Conservation (phyloP, 2,329 filamentous ascomycete species). For the Fusarium xyrophilum region DNA sequence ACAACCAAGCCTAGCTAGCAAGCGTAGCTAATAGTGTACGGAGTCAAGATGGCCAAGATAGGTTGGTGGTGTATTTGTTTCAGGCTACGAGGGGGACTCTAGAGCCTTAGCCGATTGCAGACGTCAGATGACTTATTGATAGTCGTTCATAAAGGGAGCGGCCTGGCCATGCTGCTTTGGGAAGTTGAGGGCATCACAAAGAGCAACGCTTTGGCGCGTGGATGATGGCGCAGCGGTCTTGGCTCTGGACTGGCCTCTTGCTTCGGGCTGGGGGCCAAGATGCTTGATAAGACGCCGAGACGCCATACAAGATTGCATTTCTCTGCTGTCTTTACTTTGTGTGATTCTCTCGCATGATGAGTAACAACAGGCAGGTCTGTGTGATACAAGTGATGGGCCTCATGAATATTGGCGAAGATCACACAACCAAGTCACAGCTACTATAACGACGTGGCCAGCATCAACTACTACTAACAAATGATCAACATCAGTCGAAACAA, state of each 20-base stretch:
- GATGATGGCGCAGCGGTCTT: conserved; percentile 20
- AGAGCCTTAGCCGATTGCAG: conserved; percentile 15
- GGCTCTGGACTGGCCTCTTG: background rate
- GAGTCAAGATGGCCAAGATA: conserved; percentile 6
- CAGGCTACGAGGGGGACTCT: conserved; percentile 13
- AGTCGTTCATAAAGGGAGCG: conserved; percentile 8
- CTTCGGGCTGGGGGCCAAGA: conserved; percentile 23
- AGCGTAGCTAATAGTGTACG: background rate
- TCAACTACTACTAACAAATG: background rate
- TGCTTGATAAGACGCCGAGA: conserved; percentile 22
- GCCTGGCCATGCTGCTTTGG: conserved; percentile 7
- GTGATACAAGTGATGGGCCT: background rate
- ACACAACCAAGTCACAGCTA: background rate
- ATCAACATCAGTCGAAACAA: background rate
- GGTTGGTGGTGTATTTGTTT: conserved; percentile 27
- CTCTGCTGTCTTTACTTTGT: background rate
- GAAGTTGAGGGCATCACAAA: conserved; percentile 18
- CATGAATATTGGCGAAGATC: background rate
- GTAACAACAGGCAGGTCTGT: background rate
- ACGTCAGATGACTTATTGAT: conserved; percentile 13
- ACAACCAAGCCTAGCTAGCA: background rate
- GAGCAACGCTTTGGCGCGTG: conserved; percentile 28
- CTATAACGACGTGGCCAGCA: conserved; percentile 11
- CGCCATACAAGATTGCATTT: conserved; percentile 11
- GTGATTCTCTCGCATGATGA: background rate